These are phyloP conservation scores for Yamadazyma trypodendri DNA, from an alignment of 1,139 yeast genomes.

Conservation along the genomic window DNA sequence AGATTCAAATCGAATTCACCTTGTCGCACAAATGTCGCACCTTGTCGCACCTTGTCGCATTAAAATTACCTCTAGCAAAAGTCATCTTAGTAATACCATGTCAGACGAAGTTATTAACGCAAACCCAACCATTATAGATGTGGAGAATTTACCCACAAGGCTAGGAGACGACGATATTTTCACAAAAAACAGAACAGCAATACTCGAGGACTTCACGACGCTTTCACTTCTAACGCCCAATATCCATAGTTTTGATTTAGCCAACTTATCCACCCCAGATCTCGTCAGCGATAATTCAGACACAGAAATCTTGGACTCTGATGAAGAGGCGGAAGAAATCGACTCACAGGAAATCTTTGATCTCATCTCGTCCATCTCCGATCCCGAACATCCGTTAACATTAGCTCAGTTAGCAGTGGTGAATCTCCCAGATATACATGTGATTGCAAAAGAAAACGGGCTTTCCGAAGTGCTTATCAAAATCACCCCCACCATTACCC, in stretches of 20 bases:
- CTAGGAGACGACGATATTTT: slow-evolving; percentile 17
- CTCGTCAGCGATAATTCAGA: slow-evolving; percentile 22
- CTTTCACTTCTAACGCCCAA: slow-evolving; percentile 21
- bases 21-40: neutral
- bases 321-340: slow-evolving; percentile 60
- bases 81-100: slow-evolving; percentile 25
- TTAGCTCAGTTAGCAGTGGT: slow-evolving; percentile 95
- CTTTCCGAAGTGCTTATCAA: slow-evolving; percentile 77
- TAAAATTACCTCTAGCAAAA: no score
- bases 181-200: no score
- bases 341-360: slow-evolving; percentile 65
- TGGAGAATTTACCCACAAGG: slow-evolving; percentile 74
- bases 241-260: neutral
- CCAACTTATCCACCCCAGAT: slow-evolving; percentile 20
- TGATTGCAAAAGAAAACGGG: slow-evolving; percentile 46
- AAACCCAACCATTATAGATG: slow-evolving; percentile 83
- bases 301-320: slow-evolving; percentile 22
- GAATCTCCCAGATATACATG: slow-evolving; percentile 74
- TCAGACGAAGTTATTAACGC: slow-evolving; percentile 80
- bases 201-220: slow-evolving; percentile 17
- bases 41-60: no score
- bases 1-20: neutral
- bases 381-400: slow-evolving; percentile 96
- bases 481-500: slow-evolving; percentile 97
- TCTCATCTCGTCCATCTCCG: slow-evolving; percentile 83